Percentiles rank a stretch among this genome's conserved stretches.
phyloP scores from a whole-genome alignment of 352 stramenopile genomes.

The Lagenidium giganteum region DNA sequence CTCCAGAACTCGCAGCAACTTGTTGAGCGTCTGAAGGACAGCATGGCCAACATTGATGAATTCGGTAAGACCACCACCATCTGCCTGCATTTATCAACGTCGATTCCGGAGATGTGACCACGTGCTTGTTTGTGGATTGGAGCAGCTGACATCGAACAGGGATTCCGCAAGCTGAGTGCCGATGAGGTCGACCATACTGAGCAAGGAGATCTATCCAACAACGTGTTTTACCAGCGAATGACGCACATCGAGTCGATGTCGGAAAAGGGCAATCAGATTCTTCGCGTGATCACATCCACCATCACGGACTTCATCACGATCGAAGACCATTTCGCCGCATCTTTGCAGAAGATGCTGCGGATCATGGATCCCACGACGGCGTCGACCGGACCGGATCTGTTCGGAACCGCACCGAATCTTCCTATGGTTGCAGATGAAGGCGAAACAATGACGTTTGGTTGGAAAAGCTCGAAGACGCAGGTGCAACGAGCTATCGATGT shows the following conservation, averaged over 20 bases:
- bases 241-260: constrained; percentile 64
- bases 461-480: constrained; percentile 57
- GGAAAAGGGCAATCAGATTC: constrained; percentile 54
- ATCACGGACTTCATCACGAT: constrained; percentile 52
- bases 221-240: constrained; percentile 64
- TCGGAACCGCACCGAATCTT: constrained; percentile 8
- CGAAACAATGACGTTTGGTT: constrained; percentile 43
- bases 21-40: constrained; percentile 45
- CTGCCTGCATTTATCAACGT: no score
- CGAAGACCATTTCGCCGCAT: constrained; percentile 47
- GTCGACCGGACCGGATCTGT: constrained; percentile 14
- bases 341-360: constrained; percentile 49
- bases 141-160: constrained; percentile 70
- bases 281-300: constrained; percentile 40
- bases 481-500: constrained; percentile 52
- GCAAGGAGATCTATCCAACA: constrained; percentile 41
- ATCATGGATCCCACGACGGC: constrained; percentile 33
- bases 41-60: constrained; percentile 49
- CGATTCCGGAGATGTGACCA: no score
- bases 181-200: constrained; percentile 38
- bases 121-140: background rate
- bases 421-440: constrained; percentile 42
- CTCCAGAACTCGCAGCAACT: constrained; percentile 37
- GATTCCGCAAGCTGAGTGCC: constrained; percentile 48
- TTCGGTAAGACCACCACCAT: constrained; percentile 68